Conservation (phyloP, 2,329 filamentous ascomycete genomes). For the Cercospora brassicicola region DNA sequence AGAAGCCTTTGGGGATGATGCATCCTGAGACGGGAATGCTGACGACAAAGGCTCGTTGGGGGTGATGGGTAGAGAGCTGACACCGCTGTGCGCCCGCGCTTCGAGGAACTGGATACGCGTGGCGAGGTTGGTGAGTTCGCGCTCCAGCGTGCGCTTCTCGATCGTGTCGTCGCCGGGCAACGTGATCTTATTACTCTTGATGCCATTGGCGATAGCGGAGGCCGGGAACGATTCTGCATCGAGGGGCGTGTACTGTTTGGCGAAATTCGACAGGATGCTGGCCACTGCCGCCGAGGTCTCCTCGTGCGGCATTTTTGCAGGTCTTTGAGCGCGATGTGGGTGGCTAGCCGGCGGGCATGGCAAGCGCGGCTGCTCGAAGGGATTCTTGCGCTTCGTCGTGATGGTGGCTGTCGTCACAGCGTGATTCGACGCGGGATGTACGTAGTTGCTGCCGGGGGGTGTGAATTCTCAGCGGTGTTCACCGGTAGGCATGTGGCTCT, state of each 20-base stretch:
- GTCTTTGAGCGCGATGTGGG: constrained; percentile 9
- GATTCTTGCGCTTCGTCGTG: constrained; percentile 27
- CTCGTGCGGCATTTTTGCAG: constrained; percentile 33
- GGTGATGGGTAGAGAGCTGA: constrained; percentile 66
- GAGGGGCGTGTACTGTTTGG: constrained; percentile 48
- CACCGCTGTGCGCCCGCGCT: constrained; percentile 61
- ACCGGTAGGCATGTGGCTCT: not conserved
- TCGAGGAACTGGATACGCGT: constrained; percentile 80
- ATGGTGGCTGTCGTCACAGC: constrained; percentile 18
- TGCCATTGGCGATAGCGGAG: constrained; percentile 53
- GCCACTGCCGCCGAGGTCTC: constrained; percentile 40
- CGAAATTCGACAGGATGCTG: constrained; percentile 50
- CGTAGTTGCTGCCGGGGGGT: not conserved
- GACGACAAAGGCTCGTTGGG: constrained; percentile 65
- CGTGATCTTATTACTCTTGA: constrained; percentile 57
- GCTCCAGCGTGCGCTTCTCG: constrained; percentile 77
- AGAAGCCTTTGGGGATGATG: constrained; percentile 37
- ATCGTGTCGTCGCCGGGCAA: constrained; percentile 75
- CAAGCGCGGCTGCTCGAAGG: constrained; percentile 20
- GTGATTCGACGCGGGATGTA: constrained; percentile 21
- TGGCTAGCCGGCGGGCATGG: constrained; percentile 23
- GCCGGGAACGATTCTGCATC: constrained; percentile 48
- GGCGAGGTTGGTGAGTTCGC: constrained; percentile 76
- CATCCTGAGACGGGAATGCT: constrained; percentile 60
- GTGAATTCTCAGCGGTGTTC: not conserved